These are phyloP conservation scores for Fonsecaea monophora DNA, from an alignment of 2,329 filamentous ascomycete species.

Conservation along the genomic window DNA sequence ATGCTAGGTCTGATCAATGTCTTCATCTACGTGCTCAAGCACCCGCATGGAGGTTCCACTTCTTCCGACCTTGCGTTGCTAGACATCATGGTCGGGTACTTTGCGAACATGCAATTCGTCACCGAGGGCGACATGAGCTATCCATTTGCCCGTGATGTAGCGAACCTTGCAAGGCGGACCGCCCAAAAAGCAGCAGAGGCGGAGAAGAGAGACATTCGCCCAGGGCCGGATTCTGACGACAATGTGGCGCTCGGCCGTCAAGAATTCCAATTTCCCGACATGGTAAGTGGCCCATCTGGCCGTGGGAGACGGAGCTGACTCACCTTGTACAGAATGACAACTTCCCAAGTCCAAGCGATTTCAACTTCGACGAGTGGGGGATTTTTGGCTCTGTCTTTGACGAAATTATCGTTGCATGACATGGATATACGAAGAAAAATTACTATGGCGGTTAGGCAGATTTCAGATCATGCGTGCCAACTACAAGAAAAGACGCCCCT, in stretches of 20 bases:
- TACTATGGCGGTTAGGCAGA: neutral
- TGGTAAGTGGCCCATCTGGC: too few relatives aligned
- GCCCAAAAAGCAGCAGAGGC: slow-evolving; percentile 7
- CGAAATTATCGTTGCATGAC: too few relatives aligned
- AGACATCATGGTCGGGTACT: slow-evolving; percentile 21
- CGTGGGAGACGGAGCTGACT: too few relatives aligned
- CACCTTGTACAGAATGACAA: too few relatives aligned
- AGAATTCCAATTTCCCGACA: too few relatives aligned
- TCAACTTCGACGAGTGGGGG: too few relatives aligned
- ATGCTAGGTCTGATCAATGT: slow-evolving; percentile 22
- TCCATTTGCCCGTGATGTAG: slow-evolving; percentile 18
- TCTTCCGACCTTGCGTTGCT: slow-evolving; percentile 9
- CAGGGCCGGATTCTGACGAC: too few relatives aligned
- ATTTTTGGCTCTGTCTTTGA: too few relatives aligned
- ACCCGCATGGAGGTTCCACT: neutral
- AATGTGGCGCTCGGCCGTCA: too few relatives aligned
- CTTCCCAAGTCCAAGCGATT: too few relatives aligned
- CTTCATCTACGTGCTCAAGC: slow-evolving; percentile 19
- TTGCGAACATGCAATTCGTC: slow-evolving; percentile 19
- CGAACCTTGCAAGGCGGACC: neutral
- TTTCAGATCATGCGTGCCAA: neutral
- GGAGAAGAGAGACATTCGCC: too few relatives aligned
- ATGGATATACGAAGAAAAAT: neutral
- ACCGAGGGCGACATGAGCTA: slow-evolving; percentile 4
- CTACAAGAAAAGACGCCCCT: neutral